Evolutionary conservation across 1,284 basidiomycete species (phyloP), one percentile per base, ranked within the genome.

Genomic region (Tilletia horrida): DNA sequence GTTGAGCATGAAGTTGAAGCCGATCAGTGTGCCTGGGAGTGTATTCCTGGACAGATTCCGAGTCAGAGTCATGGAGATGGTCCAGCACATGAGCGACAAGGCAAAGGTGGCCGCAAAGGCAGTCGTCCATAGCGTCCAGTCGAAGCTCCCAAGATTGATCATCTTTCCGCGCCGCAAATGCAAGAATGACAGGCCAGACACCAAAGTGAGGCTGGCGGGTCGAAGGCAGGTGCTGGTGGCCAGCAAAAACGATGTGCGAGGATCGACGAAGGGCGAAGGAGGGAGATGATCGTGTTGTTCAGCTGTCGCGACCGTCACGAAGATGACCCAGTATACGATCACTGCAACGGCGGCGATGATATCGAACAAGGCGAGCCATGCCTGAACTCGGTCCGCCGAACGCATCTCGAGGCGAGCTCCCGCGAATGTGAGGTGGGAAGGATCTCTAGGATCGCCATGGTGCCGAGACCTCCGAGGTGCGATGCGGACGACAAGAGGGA

Each of bases 301-400:
- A n/a, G 13, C 27, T 2, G 13, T 35, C 11, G 35, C 35, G 6
- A 11, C 35, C 27, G 55, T 59, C 8, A 29, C 55, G 55, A 59
- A 13, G 3, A 40, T 29, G 55, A 59, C 27, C 55, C 55, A 59
- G 16, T 59, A 59, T 27, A 29, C 9, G 7, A 59, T 25, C 14
- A 59, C 18, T 25, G 35, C 27, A 16, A 29, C 55, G 55, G 35
- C 18, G 14, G 55, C 27, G 27, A 59, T 29, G 11, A 59, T 59
- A 27, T 59, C 55, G 55, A 59, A 59, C 13, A 59, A n/a, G 3
- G 55, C 55, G 18, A 59, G 55, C 55, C 55, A 59, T 25, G 27
- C 55, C 27, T 59, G 55, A 6, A 59, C 55, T 3, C 55, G 55
- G 16, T 59, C 27, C 18, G 55, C 55, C 16, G 55, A 59, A 3